phyloP scores from a whole-genome alignment of 805 yeast species.

The Wickerhamomyces hampshirensis region DNA sequence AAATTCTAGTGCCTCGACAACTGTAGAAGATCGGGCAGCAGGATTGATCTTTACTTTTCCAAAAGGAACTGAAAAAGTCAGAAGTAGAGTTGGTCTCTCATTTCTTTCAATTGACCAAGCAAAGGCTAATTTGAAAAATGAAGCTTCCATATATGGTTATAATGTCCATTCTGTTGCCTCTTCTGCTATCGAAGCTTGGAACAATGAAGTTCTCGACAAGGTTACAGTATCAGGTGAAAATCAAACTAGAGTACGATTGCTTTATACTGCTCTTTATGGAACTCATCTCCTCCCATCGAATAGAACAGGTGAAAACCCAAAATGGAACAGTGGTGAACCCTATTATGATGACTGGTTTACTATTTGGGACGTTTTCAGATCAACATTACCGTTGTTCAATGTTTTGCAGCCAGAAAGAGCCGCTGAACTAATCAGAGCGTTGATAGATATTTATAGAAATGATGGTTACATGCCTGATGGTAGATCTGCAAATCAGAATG shows the following conservation, averaged over 20 bases:
- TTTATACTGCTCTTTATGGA: constrained; percentile 8
- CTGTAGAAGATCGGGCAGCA: constrained; percentile 15
- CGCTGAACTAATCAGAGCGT: constrained; percentile 26
- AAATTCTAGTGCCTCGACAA: neutral
- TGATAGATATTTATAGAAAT: constrained; percentile 27
- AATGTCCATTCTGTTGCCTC: neutral
- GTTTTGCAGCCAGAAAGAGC: constrained; percentile 26
- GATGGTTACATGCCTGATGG: constrained; percentile 36
- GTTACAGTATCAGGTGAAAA: constrained; percentile 5
- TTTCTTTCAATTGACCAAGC: constrained; percentile 28
- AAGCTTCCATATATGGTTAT: constrained; percentile 14
- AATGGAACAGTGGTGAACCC: constrained; percentile 24
- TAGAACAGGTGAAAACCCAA: constrained; percentile 24
- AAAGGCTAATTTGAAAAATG: constrained; percentile 21
- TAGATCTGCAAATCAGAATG: constrained; percentile 32
- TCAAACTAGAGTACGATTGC: constrained; percentile 2
- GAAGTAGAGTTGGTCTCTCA: constrained; percentile 27
- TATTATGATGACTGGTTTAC: constrained; percentile 35
- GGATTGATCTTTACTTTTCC: constrained; percentile 26
- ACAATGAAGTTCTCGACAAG: constrained; percentile 5
- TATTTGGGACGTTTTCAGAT: constrained; percentile 35
- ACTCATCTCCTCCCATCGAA: constrained; percentile 8
- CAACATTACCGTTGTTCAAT: constrained; percentile 29
- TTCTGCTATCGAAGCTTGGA: constrained; percentile 1
- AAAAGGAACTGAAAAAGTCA: neutral